Evolutionary conservation across 352 stramenopile genomes (phyloP), one percentile per base, ranked within the genome.

Genomic region (Phytophthora vignae): DNA sequence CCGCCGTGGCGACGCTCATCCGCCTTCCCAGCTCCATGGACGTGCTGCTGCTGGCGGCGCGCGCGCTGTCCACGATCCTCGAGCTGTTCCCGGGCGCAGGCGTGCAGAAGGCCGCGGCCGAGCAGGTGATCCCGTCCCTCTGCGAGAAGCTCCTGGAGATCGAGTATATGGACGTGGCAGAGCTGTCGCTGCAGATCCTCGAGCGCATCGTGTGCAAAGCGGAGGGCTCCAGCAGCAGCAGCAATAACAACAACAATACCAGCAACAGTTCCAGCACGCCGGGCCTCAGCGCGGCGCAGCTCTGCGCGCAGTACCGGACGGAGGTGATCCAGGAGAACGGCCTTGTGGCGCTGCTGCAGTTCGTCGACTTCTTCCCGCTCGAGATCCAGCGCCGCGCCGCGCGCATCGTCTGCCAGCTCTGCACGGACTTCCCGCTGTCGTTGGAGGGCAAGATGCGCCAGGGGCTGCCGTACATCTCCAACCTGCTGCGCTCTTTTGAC

Each of bases 151-250:
- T 95, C 17, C 58, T 92, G 64, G 86, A 90, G 65, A 90, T 95
- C 40, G 83, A 95, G 66, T 95, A 93, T 68, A 92, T 95, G 83
- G 87, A 95, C 61, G 84, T 95, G 31, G 87, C 85, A 0, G 87
- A 95, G 61, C 60, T 92, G 29, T 77, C 84, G 12, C 67, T 95
- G 58, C 83, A 90, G 61, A 89, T 93, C 57, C 64, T 95, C 0
- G 85, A 93, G 22, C 77, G 70, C 17, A 83, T 95, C 25, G 74
- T 90, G 10, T 89, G 74, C 36, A 71, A 76, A 7, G 31, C 70
- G 4, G 64, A 78, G 14, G 22, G 19, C 11, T 64, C 9, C 33
- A 40, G 33, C 33, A 40, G 33, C 33, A 40, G 33, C 33, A 40
- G 9, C 1, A 31, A 31, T 2, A 31, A 31, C 27, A 31, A 7